Conservation (phyloP, 495 filamentous ascomycete species). For the Neurospora sp. region DNA sequence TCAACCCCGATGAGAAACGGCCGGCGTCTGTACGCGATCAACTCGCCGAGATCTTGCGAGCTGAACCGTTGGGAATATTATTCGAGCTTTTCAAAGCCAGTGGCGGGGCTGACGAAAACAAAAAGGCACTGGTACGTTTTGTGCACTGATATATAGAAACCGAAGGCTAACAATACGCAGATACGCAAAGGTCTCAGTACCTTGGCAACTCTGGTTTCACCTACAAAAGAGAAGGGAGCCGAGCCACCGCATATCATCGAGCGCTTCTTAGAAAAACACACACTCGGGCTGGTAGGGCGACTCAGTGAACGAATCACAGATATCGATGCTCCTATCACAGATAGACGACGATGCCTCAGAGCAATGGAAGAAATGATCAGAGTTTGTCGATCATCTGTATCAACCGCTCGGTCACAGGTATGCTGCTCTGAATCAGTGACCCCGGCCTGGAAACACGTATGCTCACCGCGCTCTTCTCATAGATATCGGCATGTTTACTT, state of each 20-base stretch:
- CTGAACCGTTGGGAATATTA: constrained; percentile 64
- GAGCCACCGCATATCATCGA: constrained; percentile 52
- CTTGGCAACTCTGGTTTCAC: constrained; percentile 54
- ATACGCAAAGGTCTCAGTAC: constrained; percentile 54
- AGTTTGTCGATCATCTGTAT: constrained; percentile 56
- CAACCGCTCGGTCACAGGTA: constrained; percentile 79
- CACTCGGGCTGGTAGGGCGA: constrained; percentile 78
- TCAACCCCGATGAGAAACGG: not conserved
- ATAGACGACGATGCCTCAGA: constrained; percentile 64
- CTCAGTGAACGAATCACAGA: constrained; percentile 78
- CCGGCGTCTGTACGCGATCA: constrained; percentile 7
- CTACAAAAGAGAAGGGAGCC: constrained; percentile 30
- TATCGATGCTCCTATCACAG: constrained; percentile 38
- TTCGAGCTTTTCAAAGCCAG: constrained; percentile 77
- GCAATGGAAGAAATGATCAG: constrained; percentile 85
- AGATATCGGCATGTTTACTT: constrained; percentile 83
- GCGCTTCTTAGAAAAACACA: constrained; percentile 76
- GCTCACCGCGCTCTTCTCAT: not conserved
- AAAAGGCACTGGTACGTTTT: constrained; percentile 38
- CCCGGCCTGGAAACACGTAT: not conserved
- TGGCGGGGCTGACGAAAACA: constrained; percentile 54
- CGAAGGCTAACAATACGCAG: constrained; percentile 23
- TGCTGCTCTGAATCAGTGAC: constrained; percentile 10
- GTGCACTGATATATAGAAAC: not conserved
- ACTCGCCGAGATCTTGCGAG: constrained; percentile 58